Conservation (phyloP, 176 grass and related monocot species). For the Musa schizocarpa region DNA sequence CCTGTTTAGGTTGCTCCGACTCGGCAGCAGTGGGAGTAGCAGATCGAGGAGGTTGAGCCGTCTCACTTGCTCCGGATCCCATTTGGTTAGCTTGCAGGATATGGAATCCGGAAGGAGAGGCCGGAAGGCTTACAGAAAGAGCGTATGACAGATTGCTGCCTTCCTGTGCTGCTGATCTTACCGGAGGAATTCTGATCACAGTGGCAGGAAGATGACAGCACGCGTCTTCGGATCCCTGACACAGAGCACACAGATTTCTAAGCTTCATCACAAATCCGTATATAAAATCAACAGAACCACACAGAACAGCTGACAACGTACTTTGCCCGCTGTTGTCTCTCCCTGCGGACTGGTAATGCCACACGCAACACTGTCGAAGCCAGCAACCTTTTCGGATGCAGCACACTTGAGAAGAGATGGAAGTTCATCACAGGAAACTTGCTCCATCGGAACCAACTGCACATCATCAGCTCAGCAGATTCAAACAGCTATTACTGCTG, state of each 20-base stretch:
- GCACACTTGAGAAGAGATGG: background rate
- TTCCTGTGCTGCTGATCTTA: no score
- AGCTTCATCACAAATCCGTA: no score
- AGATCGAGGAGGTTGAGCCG: background rate
- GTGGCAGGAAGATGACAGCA: background rate
- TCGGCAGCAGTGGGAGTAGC: background rate
- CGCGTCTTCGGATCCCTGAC: background rate
- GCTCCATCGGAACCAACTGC: background rate
- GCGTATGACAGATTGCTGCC: background rate
- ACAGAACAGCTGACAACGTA: no score
- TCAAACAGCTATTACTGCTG: no score
- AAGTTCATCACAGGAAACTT: background rate
- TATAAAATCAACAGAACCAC: no score
- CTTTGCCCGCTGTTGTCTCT: no score
- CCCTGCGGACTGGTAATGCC: no score
- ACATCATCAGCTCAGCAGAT: no score
- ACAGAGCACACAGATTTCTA: background rate
- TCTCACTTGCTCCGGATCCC: background rate
- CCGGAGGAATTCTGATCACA: no score
- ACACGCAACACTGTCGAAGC: background rate
- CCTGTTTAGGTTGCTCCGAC: conserved; percentile 17
- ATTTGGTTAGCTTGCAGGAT: background rate
- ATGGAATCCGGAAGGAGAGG: background rate
- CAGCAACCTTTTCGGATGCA: background rate
- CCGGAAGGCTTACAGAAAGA: background rate